phyloP scores from a whole-genome alignment of 305 asterid genomes.

The Solanum hybrid region DNA sequence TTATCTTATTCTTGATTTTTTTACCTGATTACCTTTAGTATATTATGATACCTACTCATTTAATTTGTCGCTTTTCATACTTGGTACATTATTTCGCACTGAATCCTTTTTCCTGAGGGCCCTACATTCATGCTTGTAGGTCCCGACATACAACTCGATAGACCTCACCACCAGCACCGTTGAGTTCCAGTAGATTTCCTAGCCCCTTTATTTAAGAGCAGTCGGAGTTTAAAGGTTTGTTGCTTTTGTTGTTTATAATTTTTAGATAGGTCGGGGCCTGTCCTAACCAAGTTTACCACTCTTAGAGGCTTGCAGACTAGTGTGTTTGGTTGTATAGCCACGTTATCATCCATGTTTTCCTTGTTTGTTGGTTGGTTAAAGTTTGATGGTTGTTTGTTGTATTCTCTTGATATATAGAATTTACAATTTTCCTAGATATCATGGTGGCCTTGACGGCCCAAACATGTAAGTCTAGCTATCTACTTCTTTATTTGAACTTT shows the following conservation, averaged over 20 bases:
- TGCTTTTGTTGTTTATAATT: too few relatives aligned
- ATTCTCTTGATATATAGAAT: not conserved
- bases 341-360: not conserved
- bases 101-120: not conserved
- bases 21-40: too few relatives aligned
- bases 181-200: not conserved
- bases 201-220: not conserved
- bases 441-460: not conserved
- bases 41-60: not conserved
- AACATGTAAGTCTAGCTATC: not conserved
- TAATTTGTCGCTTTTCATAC: not conserved
- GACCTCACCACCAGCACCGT: not conserved
- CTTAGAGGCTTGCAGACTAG: not conserved
- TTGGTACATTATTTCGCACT: not conserved
- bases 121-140: not conserved
- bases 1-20: not conserved
- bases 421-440: not conserved
- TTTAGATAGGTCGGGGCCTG: not conserved
- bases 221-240: not conserved
- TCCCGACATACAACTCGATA: not conserved
- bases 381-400: not conserved
- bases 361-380: not conserved
- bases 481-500: not conserved
- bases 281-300: not conserved
- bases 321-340: not conserved